Percentiles rank a stretch among this genome's conserved stretches.
phyloP scores from a whole-genome alignment of 2,329 filamentous ascomycete species.

The Diplodia intermedia region DNA sequence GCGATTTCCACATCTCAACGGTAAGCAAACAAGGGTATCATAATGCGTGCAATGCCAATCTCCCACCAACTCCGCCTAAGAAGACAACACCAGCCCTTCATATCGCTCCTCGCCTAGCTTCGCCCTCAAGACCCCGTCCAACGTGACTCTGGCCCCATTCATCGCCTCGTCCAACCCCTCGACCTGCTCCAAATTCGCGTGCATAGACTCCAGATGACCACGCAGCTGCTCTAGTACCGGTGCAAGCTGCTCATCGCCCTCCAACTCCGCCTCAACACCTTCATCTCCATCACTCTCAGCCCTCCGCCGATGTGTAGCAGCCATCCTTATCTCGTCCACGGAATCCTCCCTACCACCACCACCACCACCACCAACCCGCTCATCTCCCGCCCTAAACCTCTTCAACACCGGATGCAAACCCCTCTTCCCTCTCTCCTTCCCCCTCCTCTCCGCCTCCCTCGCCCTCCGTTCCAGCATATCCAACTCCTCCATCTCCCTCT shows the following conservation, averaged over 20 bases:
- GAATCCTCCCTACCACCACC: constrained; percentile 36
- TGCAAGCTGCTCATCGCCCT: constrained; percentile 40
- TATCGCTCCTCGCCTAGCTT: constrained; percentile 44
- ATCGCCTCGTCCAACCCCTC: constrained; percentile 45
- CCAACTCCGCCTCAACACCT: constrained; percentile 33
- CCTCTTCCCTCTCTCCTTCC: constrained; percentile 53
- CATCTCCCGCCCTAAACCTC: background rate
- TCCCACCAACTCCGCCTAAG: no score
- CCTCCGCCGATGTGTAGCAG: background rate
- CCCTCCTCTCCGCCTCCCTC: constrained; percentile 59
- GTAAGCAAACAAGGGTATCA: constrained; percentile 22
- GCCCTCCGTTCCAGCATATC: constrained; percentile 63
- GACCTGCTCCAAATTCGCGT: constrained; percentile 48
- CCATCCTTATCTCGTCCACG: constrained; percentile 39
- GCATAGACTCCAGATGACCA: constrained; percentile 49
- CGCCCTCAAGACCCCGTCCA: constrained; percentile 47
- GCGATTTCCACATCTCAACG: background rate
- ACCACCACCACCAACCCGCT: background rate
- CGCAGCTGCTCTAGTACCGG: constrained; percentile 48
- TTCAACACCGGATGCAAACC: constrained; percentile 35
- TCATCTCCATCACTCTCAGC: background rate
- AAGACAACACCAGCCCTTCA: constrained; percentile 36
- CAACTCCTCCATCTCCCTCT: constrained; percentile 62
- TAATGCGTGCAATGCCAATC: background rate
- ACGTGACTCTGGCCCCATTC: constrained; percentile 40